Evolutionary conservation across 2,329 filamentous ascomycete species (phyloP), one percentile per base, ranked within the genome.

Genomic region (Colletotrichum sp.): DNA sequence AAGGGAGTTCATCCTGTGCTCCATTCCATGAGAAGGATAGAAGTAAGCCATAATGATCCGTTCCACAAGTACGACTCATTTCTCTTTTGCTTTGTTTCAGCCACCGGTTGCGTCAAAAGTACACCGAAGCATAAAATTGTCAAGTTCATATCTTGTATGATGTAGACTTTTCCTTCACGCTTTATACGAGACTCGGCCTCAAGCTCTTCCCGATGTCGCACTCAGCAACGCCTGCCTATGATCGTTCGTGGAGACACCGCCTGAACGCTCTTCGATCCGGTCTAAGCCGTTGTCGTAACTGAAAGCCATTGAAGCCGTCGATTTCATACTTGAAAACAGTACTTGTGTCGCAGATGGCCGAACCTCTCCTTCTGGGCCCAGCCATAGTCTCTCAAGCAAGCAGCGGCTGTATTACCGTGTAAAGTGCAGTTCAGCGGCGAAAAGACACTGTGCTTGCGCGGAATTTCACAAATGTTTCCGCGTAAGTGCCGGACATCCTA

Each of bases 361-460:
- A 7, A 47, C 3, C 18, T 2, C 3, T 21, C 43, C 6, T 47
- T 12, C 33, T 4, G 11, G 7, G n/a, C 43, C 43, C 43, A 18
- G n/a, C 43, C 43, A 47, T 21, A 18, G 13, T 21, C n/a, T 13
- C 43, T n/a, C 43, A 21, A 21, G 18, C 1, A 47, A 4, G 3
- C n/a, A 47, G 11, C 0, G 18, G 2, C 11, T 47, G 11, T 5
- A 6, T 4, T 47, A 47, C 43, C 43, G 43, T 47, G 43, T 21
- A 21, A 8, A 47, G n/a, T 47, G n/a, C n/a, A 21, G n/a, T 6
- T 21, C 0, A 21, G 43, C 21, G 6, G 1, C 0, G 9, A 21
- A 21, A 4, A 21, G 0, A 47, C 2, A 21, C 43, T 47, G 43
- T 47, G 43, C n/a, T 13, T 0, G n/a, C 9, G 43, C 43, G 43